Conservation (phyloP, 768 basidiomycete species). For the Obba rivulosa region DNA sequence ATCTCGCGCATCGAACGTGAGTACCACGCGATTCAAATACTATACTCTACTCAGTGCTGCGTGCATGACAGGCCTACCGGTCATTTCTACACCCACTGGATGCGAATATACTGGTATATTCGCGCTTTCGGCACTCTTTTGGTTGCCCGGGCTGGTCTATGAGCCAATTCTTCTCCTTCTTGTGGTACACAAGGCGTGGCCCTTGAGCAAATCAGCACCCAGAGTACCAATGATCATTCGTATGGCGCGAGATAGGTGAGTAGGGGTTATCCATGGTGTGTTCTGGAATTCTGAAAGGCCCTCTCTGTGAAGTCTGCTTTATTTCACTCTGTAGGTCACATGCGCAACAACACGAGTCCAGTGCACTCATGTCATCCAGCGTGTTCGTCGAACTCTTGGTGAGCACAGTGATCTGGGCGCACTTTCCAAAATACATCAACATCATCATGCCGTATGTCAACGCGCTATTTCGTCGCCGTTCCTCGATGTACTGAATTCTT, state of each 20-base stretch:
- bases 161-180: conserved; percentile 21
- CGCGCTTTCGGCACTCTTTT: background rate
- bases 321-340: too few relatives aligned
- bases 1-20: conserved; percentile 8
- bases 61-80: conserved; percentile 11
- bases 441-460: conserved; percentile 20
- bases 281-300: too few relatives aligned
- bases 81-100: conserved; percentile 18
- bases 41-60: too few relatives aligned
- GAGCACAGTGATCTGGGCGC: conserved; percentile 17
- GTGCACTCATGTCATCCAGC: conserved; percentile 1
- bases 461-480: too few relatives aligned
- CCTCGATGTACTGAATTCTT: too few relatives aligned
- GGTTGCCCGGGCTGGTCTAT: conserved; percentile 16
- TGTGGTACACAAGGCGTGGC: conserved; percentile 18
- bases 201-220: background rate
- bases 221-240: conserved; percentile 4
- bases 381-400: conserved; percentile 16
- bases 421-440: conserved; percentile 15
- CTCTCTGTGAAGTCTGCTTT: too few relatives aligned
- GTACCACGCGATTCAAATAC: too few relatives aligned
- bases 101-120: conserved; percentile 12
- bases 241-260: conserved; percentile 1
- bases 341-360: too few relatives aligned
- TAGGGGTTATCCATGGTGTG: too few relatives aligned